Evolutionary conservation across 2,329 filamentous ascomycete genomes (phyloP), one percentile per base, ranked within the genome.

Genomic region (Fusarium sp.): DNA sequence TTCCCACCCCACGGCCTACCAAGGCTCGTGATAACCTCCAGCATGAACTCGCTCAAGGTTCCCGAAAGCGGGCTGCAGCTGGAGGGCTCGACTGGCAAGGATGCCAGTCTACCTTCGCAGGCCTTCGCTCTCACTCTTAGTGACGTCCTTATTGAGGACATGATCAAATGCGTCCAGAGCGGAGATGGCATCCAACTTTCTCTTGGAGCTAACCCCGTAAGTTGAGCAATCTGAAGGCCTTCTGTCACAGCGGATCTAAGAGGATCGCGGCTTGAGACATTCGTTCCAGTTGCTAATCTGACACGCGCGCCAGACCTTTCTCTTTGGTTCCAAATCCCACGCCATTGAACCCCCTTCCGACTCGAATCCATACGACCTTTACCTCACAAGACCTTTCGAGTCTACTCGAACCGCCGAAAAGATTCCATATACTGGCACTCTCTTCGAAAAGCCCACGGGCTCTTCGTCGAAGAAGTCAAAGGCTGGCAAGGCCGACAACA

Each of bases 121-220:
- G 85, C 85, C 31, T 87, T 90, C 73, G 83, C 85, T 66, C 78
- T 90, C 56, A 83, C 80, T n/a, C 77, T 90, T 64, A 83, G 80
- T 70, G 84, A 88, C 74, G 80, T 80, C 74, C 80, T 88, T 50
- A 85, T 90, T 71, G 85, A 88, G 74, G 82, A 87, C 64, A 86
- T 90, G 84, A 88, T 90, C 69, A 82, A 82, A 75, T 87, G 84
- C 72, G 82, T 86, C 37, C 84, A 85, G 71, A 82, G 83, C 79
- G 87, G 86, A 49, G 82, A 86, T 55, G 80, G 83, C 43, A 82
- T 90, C 52, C 81, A 87, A 71, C 79, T 90, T 71, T 83, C 85
- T 7, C 76, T 90, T 63, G 88, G 88, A 39, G 81, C 80, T 72
- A 82, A 78, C 70, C 88, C 88, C 36, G 88, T 90, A 86, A 83